phyloP scores from a whole-genome alignment of 805 yeast species.

The Brettanomyces anomalus region DNA sequence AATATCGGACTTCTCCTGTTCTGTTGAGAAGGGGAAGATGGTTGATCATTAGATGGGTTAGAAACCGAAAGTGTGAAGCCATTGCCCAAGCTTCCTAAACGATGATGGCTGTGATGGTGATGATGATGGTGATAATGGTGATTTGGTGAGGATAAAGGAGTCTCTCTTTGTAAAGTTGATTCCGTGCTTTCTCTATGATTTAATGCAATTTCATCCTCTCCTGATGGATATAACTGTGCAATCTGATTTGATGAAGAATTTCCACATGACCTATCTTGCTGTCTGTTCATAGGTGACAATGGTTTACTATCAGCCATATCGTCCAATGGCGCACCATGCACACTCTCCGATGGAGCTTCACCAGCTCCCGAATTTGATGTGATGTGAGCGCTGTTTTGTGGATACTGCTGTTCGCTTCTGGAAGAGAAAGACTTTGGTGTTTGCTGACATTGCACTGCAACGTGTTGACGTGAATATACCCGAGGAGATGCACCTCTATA shows the following conservation, averaged over 20 bases:
- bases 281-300: too few relatives aligned
- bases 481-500: too few relatives aligned
- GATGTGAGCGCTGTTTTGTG: too few relatives aligned
- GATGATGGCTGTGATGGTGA: slow-evolving; percentile 5
- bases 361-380: too few relatives aligned
- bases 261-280: not conserved
- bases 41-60: slow-evolving; percentile 1
- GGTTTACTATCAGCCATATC: too few relatives aligned
- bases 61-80: not conserved
- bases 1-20: slow-evolving; percentile 26
- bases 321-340: too few relatives aligned
- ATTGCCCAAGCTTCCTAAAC: not conserved
- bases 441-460: too few relatives aligned
- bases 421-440: too few relatives aligned
- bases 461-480: too few relatives aligned
- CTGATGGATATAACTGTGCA: not conserved
- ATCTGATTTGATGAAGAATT: slow-evolving; percentile 2
- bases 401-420: too few relatives aligned
- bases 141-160: not conserved
- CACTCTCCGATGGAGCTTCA: too few relatives aligned
- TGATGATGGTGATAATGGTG: slow-evolving; percentile 1
- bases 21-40: not conserved
- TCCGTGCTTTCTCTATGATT: too few relatives aligned
- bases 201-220: not conserved
- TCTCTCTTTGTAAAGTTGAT: not conserved